Percentiles rank a stretch among this genome's conserved stretches.
phyloP scores from a whole-genome alignment of 305 asterid species.

The Fraxinus floribunda region DNA sequence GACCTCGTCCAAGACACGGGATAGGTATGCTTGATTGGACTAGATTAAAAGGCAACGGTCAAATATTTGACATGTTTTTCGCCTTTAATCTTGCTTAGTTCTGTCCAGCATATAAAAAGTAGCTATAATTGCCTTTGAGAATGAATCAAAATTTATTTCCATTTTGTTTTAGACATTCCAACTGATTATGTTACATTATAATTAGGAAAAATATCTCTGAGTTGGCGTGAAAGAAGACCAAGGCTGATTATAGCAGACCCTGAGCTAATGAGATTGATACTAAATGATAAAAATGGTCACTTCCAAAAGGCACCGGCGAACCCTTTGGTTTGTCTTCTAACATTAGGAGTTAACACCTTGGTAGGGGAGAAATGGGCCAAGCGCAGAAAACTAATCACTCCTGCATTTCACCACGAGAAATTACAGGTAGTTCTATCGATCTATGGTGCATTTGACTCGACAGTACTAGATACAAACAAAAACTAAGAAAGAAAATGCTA shows the following conservation, averaged over 20 bases:
- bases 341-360: conserved; percentile 28
- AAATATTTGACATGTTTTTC: neutral
- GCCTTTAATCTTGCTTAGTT: no score
- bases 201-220: conserved; percentile 19
- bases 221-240: conserved; percentile 29
- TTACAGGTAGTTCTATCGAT: conserved; percentile 11
- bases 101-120: neutral
- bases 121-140: neutral
- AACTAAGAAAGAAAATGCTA: no score
- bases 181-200: neutral
- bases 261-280: conserved; percentile 18
- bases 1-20: no score
- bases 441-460: no score
- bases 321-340: conserved; percentile 30
- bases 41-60: neutral
- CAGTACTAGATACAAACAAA: no score
- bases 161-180: neutral
- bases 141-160: neutral
- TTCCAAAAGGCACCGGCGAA: conserved; percentile 24
- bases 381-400: conserved; percentile 30
- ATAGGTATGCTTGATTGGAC: neutral
- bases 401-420: conserved; percentile 38
- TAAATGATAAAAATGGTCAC: conserved; percentile 25
- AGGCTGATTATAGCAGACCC: conserved; percentile 30
- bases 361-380: conserved; percentile 32